Evolutionary conservation across 768 basidiomycete species (phyloP), one percentile per base, ranked within the genome.

Genomic region (Boletus insuetus): DNA sequence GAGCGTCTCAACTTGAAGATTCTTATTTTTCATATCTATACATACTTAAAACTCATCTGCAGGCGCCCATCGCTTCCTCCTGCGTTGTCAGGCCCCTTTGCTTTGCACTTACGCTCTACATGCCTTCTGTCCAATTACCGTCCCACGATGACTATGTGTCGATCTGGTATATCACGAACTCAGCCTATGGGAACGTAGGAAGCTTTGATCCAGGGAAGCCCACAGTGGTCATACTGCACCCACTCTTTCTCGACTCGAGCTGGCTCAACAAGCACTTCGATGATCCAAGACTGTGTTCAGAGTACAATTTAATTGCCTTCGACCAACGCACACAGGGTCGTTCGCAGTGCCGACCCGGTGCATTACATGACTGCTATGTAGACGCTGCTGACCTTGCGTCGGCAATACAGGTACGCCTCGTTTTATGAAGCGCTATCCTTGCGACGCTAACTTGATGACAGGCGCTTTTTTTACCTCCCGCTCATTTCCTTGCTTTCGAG

Each of bases 321-420:
- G 89, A 91, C 67, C 80, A 82, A 62, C 82, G 90, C 12, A 77
- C 79, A 11, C 76, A 77, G 26, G 89, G 89, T 14, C 78, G 74
- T 67, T 86, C 86, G 4, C 67, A 69, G 3, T 79, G 74, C 57
- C 77, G 82, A 50, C 80, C 79, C 4, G 82, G 72, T 46, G 80
- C 78, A 9, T 73, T 75, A 44, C 83, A 86, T 63, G 89, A 92
- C 69, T 80, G 77, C 55, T 92, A 87, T 82, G 87, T 90, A 8
- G 82, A 88, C 40, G 87, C 89, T 2, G 90, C 88, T 35, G 89
- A 91, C 73, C 63, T 91, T 37, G 89, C 86, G 4, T 76, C 80
- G 16, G 83, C 81, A 49, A 80, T 81, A 59, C 80, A 83, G 70
- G 87, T 85, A 56, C 42, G 81, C 74, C 48, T 22, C 53, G 40